These are phyloP conservation scores for Ilex paraguariensis DNA, from an alignment of 305 asterid species.

Conservation along the genomic window DNA sequence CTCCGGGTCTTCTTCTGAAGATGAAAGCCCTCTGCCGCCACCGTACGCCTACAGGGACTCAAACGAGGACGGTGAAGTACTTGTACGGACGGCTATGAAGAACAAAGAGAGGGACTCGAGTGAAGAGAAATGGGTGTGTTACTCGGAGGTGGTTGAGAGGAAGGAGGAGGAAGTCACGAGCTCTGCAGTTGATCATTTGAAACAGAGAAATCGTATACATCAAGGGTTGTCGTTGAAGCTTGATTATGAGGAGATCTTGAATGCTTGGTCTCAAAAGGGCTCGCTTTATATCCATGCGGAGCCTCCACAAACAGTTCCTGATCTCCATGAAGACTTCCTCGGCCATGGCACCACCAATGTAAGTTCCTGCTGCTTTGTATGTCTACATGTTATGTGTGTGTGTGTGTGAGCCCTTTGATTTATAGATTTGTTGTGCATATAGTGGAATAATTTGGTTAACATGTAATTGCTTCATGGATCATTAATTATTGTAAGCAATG, in stretches of 20 bases:
- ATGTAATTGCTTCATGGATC: no score
- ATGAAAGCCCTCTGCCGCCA: constrained; percentile 34
- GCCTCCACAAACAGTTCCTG: constrained; percentile 53
- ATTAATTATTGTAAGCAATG: no score
- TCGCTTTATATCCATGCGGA: constrained; percentile 48
- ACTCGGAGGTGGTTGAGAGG: constrained; percentile 73
- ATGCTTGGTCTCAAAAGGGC: constrained; percentile 70
- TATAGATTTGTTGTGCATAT: no score
- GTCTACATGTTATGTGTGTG: no score
- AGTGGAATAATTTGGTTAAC: no score
- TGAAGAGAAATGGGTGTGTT: constrained; percentile 75
- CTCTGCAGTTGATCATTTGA: constrained; percentile 31
- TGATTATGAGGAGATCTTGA: constrained; percentile 64
- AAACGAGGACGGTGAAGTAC: constrained; percentile 47
- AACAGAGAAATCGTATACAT: not conserved
- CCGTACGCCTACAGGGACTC: constrained; percentile 28
- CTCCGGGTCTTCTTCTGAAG: constrained; percentile 38
- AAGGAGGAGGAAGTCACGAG: constrained; percentile 78
- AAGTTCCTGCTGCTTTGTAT: constrained; percentile 12
- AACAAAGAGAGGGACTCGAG: constrained; percentile 60
- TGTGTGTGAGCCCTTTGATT: no score
- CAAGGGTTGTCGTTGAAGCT: constrained; percentile 53
- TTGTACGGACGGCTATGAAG: constrained; percentile 71
- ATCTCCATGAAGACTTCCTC: constrained; percentile 33
- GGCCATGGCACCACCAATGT: constrained; percentile 26